Evolutionary conservation across 2,329 filamentous ascomycete genomes (phyloP).

Genomic region (Arachnomyces sp.): DNA sequence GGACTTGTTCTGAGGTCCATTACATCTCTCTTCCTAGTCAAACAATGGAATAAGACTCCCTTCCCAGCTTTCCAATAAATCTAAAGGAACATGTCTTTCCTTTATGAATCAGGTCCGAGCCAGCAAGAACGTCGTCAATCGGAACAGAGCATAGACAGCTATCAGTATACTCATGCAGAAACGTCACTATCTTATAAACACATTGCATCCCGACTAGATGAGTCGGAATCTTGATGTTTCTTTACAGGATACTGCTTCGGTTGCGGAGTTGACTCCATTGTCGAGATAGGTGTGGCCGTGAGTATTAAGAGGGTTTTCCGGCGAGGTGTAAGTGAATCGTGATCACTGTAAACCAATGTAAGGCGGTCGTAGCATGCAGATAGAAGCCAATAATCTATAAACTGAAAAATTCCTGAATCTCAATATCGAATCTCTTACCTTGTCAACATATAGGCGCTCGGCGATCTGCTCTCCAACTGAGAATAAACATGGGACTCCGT

Average conservation of each 20-base stretch:
- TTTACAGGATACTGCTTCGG: conserved; percentile 5
- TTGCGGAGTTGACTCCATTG: conserved; percentile 1
- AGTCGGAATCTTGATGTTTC: neutral
- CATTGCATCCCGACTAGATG: neutral
- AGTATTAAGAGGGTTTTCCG: too few relatives aligned
- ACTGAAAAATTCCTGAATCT: too few relatives aligned
- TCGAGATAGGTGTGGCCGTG: neutral
- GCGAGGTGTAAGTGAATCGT: too few relatives aligned
- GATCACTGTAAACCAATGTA: too few relatives aligned
- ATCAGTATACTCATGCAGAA: conserved; percentile 4
- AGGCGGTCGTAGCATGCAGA: too few relatives aligned
- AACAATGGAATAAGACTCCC: conserved; percentile 11
- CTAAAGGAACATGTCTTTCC: conserved; percentile 6
- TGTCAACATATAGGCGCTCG: too few relatives aligned
- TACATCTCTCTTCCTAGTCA: conserved; percentile 9
- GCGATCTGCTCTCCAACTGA: too few relatives aligned
- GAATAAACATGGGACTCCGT: too few relatives aligned
- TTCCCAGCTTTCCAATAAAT: conserved; percentile 11
- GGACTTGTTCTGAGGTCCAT: neutral
- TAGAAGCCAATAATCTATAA: too few relatives aligned
- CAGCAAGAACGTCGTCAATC: conserved; percentile 8
- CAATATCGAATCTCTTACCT: too few relatives aligned
- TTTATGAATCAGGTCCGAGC: conserved; percentile 6
- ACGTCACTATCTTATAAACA: conserved; percentile 1
- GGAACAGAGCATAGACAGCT: conserved; percentile 8